Percentiles rank a stretch among this genome's conserved stretches.
Conservation (phyloP, 208 protist genomes). For the Tritrichomonas musculus region DNA sequence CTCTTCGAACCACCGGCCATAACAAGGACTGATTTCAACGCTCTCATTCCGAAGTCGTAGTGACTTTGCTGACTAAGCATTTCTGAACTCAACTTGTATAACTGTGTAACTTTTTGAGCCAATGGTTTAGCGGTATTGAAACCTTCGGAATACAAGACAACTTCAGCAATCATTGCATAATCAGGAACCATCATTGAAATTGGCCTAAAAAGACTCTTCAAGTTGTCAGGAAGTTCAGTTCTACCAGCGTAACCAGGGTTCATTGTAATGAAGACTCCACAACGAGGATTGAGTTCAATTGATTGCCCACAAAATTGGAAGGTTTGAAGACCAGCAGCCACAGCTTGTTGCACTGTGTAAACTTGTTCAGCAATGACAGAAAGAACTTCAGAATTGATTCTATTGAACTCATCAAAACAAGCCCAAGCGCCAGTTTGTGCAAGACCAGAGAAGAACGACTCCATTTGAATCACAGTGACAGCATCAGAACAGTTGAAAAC, state of each 20-base stretch:
- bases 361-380: conserved; percentile 92
- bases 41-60: conserved; percentile 96
- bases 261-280: conserved; percentile 96
- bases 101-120: conserved; percentile 80
- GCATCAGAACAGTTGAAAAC: conserved; percentile 69
- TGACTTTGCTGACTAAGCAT: conserved; percentile 81
- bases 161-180: conserved; percentile 94
- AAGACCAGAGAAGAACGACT: conserved; percentile 88
- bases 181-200: conserved; percentile 92
- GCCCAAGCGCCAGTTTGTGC: conserved; percentile 89
- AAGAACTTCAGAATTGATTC: conserved; percentile 96
- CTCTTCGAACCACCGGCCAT: conserved; percentile 82
- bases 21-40: conserved; percentile 92
- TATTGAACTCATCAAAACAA: conserved; percentile 97
- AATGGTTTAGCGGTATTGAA: conserved; percentile 63
- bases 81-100: conserved; percentile 86
- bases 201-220: conserved; percentile 89
- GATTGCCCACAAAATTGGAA: conserved; percentile 82
- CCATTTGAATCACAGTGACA: conserved; percentile 71
- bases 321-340: conserved; percentile 66
- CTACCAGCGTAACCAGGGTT: conserved; percentile 97
- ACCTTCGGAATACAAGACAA: conserved; percentile 89
- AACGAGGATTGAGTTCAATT: conserved; percentile 79
- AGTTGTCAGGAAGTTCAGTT: conserved; percentile 93
- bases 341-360: conserved; percentile 80